Conservation (phyloP, 1,139 yeast species). For the Arxiozyma heterogenica region DNA sequence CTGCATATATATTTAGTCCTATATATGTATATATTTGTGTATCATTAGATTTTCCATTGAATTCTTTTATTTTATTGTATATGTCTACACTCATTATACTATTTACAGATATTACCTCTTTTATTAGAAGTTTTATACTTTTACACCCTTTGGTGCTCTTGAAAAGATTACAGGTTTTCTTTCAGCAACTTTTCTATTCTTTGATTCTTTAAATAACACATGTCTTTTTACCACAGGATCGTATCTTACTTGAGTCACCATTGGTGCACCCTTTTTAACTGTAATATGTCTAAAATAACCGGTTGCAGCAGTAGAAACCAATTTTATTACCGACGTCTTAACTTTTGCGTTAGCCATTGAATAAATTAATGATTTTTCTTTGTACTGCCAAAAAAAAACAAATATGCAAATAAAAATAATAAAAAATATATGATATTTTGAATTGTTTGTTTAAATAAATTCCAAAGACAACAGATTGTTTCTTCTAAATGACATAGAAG, state of each 20-base stretch:
- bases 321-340: constrained; percentile 50
- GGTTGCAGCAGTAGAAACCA: constrained; percentile 77
- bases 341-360: constrained; percentile 37
- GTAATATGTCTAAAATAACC: constrained; percentile 75
- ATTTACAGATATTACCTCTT: not conserved
- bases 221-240: constrained; percentile 76
- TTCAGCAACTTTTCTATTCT: constrained; percentile 74
- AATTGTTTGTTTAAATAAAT: no score
- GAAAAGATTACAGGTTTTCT: constrained; percentile 50
- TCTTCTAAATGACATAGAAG: not conserved
- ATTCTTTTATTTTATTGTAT: not conserved
- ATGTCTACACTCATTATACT: no score
- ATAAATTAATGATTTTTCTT: not conserved
- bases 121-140: not conserved
- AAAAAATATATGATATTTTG: not conserved
- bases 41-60: not conserved
- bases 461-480: not conserved
- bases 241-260: constrained; percentile 74
- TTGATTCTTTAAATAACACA: constrained; percentile 79
- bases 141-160: constrained; percentile 36
- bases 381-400: not conserved
- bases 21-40: not conserved
- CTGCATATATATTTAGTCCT: no score
- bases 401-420: no score
- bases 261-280: constrained; percentile 73